phyloP scores from a whole-genome alignment of 805 yeast genomes.

The Lachancea waltii region DNA sequence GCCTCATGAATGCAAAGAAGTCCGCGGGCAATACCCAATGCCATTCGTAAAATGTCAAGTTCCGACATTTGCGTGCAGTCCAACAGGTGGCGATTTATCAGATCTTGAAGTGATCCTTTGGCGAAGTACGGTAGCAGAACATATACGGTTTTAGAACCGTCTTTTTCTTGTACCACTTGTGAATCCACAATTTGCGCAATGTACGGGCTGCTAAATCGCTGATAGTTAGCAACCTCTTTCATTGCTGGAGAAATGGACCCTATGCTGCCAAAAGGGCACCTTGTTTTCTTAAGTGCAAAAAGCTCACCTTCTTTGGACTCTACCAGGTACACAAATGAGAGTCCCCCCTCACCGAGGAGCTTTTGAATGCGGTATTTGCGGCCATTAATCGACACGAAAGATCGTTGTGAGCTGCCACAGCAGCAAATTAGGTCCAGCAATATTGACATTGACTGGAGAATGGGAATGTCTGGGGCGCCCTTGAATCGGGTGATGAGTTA shows the following conservation, averaged over 20 bases:
- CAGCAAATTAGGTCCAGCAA: no score
- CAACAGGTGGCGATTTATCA: conserved; percentile 59
- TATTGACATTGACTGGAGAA: neutral
- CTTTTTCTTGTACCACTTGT: conserved; percentile 60
- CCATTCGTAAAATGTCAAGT: conserved; percentile 51
- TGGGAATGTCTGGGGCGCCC: neutral
- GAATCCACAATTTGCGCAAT: conserved; percentile 68
- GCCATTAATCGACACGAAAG: conserved; percentile 48
- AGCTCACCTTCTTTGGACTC: conserved; percentile 40
- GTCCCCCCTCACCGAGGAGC: conserved; percentile 87
- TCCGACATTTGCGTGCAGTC: conserved; percentile 51
- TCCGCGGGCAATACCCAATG: conserved; percentile 69
- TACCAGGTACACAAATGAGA: conserved; percentile 79
- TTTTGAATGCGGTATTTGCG: conserved; percentile 55
- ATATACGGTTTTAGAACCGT: conserved; percentile 74
- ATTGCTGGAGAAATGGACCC: conserved; percentile 68
- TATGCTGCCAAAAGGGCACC: conserved; percentile 76
- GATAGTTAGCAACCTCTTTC: conserved; percentile 71
- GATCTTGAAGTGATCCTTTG: conserved; percentile 71
- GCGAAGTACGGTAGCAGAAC: conserved; percentile 74
- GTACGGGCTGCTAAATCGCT: conserved; percentile 59
- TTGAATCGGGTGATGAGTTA: no score
- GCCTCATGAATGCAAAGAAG: conserved; percentile 62
- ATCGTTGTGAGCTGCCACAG: conserved; percentile 41
- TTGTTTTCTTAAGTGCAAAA: conserved; percentile 77